Conservation (phyloP, 2,329 filamentous ascomycete species). For the Diaporthe eres region DNA sequence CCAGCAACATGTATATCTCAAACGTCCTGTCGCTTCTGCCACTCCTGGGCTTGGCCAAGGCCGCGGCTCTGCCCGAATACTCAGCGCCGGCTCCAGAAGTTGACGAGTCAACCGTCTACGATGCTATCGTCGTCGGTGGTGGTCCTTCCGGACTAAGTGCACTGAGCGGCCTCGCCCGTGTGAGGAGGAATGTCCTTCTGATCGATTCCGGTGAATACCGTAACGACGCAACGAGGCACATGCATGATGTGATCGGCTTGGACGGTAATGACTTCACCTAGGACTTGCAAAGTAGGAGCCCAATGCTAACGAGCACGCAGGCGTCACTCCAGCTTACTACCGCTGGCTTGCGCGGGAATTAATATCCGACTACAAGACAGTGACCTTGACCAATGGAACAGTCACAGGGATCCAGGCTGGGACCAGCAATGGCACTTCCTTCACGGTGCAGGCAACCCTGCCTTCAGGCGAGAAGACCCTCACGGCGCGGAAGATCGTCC, state of each 20-base stretch:
- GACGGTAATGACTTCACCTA: slow-evolving; percentile 61
- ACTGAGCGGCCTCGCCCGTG: slow-evolving; percentile 70
- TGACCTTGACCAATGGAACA: slow-evolving; percentile 57
- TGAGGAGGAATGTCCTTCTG: slow-evolving; percentile 67
- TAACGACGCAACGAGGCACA: slow-evolving; percentile 68
- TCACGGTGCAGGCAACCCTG: slow-evolving; percentile 57
- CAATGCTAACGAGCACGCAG: slow-evolving; percentile 50
- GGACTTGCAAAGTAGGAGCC: neutral
- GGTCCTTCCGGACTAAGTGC: slow-evolving; percentile 69
- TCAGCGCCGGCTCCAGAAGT: neutral
- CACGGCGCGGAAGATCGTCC: slow-evolving; percentile 67
- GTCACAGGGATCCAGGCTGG: slow-evolving; percentile 41
- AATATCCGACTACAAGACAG: slow-evolving; percentile 65
- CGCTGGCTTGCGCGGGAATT: slow-evolving; percentile 67
- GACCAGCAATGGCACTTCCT: slow-evolving; percentile 57
- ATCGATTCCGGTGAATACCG: slow-evolving; percentile 73
- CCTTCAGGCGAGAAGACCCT: slow-evolving; percentile 51
- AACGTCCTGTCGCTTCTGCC: neutral
- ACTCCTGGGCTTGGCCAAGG: slow-evolving; percentile 6
- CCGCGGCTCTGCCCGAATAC: slow-evolving; percentile 5
- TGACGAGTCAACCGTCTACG: slow-evolving; percentile 53
- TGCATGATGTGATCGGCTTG: slow-evolving; percentile 73
- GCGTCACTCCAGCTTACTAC: slow-evolving; percentile 68
- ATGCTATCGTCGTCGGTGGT: slow-evolving; percentile 71
- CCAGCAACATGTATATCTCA: slow-evolving; percentile 11